A percentile compares a stretch with the other conserved stretches of the same genome.
Conservation (phyloP, 176 grass and related monocot genomes). For the Cymbopogon citratus region DNA sequence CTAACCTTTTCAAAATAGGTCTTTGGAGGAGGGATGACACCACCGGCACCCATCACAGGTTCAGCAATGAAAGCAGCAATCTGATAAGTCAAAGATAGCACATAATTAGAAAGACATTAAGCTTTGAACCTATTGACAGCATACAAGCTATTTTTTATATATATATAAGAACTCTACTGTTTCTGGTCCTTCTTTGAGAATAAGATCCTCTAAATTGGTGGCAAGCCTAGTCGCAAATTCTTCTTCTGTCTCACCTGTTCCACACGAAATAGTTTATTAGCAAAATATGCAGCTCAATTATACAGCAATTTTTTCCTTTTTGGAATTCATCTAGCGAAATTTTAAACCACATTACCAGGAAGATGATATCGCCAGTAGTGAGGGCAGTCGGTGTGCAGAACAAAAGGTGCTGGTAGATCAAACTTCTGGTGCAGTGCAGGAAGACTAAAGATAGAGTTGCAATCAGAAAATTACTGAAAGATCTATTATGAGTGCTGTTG, state of each 20-base stretch:
- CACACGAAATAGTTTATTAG: not conserved
- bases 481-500: too few relatives aligned
- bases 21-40: constrained; percentile 81
- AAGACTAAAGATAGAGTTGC: constrained; percentile 45
- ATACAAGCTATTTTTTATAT: too few relatives aligned
- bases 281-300: not conserved
- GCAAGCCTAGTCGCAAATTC: constrained; percentile 72
- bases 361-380: constrained; percentile 86
- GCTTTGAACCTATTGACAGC: too few relatives aligned
- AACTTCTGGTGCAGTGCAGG: constrained; percentile 86
- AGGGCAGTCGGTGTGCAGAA: constrained; percentile 78
- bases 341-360: constrained; percentile 35
- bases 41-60: constrained; percentile 89
- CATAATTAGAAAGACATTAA: too few relatives aligned
- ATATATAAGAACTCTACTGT: constrained; percentile 44
- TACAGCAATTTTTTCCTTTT: too few relatives aligned
- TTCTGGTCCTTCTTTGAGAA: constrained; percentile 92
- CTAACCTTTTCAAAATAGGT: constrained; percentile 83
- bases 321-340: not conserved
- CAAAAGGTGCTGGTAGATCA: constrained; percentile 78
- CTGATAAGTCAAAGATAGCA: too few relatives aligned
- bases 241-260: constrained; percentile 81
- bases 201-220: constrained; percentile 84
- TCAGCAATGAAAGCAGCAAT: constrained; percentile 74
- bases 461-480: not conserved